These are phyloP conservation scores for Dictyostelium citrinum DNA, from an alignment of 78 protist species.

Conservation along the genomic window DNA sequence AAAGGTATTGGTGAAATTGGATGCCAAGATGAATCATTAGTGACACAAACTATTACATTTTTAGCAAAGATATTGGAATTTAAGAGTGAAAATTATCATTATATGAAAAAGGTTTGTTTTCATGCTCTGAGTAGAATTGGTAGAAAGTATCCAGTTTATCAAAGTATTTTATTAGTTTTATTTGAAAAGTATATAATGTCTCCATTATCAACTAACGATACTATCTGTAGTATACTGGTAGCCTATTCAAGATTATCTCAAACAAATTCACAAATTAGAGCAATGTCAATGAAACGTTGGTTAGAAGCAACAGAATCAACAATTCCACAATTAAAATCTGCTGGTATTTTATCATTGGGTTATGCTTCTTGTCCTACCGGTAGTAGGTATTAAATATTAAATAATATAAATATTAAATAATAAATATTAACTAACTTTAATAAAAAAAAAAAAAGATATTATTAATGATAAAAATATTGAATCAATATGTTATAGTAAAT, in stretches of 20 bases:
- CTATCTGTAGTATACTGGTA: constrained; percentile 22
- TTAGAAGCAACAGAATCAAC: constrained; percentile 61
- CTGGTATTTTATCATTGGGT: constrained; percentile 77
- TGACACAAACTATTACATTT: constrained; percentile 47
- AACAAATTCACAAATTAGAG: constrained; percentile 65
- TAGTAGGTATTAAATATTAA: constrained; percentile 17
- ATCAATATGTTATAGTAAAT: constrained; percentile 51
- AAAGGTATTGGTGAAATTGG: constrained; percentile 34
- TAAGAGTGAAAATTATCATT: constrained; percentile 49
- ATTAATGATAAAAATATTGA: constrained; percentile 65
- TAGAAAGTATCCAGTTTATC: constrained; percentile 55
- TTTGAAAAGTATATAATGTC: constrained; percentile 48
- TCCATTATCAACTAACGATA: not conserved
- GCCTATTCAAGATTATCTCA: constrained; percentile 63
- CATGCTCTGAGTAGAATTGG: constrained; percentile 72
- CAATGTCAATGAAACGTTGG: constrained; percentile 37
- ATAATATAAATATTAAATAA: not conserved
- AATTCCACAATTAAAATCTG: constrained; percentile 22
- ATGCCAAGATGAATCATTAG: constrained; percentile 69
- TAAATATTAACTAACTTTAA: too few relatives aligned
- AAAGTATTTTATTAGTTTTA: constrained; percentile 1
- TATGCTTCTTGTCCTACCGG: constrained; percentile 83
- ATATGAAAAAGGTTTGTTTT: constrained; percentile 46
- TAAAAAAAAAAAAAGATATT: constrained; percentile 16
- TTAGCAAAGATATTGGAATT: constrained; percentile 65